These are phyloP conservation scores for Mortierella sp. DNA, from an alignment of 371 early-diverging fungal genomes.

Conservation along the genomic window DNA sequence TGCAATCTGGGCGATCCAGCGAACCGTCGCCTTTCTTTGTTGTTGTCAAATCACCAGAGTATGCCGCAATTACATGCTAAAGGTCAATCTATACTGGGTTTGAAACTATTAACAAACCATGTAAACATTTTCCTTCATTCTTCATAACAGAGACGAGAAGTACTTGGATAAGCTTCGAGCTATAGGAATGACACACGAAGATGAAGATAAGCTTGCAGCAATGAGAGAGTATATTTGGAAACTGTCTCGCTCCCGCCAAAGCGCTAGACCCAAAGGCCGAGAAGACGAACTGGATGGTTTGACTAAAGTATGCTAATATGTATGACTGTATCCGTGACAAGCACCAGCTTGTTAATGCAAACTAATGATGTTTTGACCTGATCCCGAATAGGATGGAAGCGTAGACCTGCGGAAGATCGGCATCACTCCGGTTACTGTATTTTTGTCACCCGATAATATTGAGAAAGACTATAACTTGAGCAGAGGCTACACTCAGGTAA, in stretches of 20 bases:
- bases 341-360: background rate
- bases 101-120: background rate
- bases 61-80: constrained; percentile 20
- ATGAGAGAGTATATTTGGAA: constrained; percentile 87
- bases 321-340: too few relatives aligned
- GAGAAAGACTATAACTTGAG: constrained; percentile 42
- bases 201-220: constrained; percentile 77
- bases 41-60: constrained; percentile 67
- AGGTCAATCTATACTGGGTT: background rate
- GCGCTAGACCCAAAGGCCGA: constrained; percentile 52
- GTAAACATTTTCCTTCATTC: background rate
- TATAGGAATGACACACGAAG: constrained; percentile 84
- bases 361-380: background rate
- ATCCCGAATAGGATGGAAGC: constrained; percentile 53
- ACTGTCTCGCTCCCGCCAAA: constrained; percentile 69
- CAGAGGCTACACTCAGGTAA: constrained; percentile 30
- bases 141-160: constrained; percentile 62
- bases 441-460: constrained; percentile 67
- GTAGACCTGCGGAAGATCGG: constrained; percentile 72
- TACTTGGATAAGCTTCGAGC: constrained; percentile 70
- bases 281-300: constrained; percentile 39
- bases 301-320: constrained; percentile 31
- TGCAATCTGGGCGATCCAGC: constrained; percentile 39
- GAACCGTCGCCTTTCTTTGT: constrained; percentile 42
- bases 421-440: constrained; percentile 81